Percentiles rank a stretch among this genome's conserved stretches.
phyloP scores from a whole-genome alignment of 345 rosid species.

The Gossypium sturtianum region DNA sequence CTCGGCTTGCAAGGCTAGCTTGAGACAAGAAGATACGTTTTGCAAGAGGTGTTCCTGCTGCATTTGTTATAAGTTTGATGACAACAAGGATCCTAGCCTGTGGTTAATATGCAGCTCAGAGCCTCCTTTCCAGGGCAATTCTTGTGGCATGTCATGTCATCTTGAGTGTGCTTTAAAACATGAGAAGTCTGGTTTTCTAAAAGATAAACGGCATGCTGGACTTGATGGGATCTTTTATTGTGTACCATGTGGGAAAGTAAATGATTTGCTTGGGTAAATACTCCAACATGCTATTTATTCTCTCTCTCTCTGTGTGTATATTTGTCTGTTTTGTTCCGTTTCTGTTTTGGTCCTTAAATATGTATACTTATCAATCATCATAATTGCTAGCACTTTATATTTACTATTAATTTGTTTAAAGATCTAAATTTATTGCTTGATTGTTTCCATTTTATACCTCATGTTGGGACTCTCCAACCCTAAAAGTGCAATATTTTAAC shows the following conservation, averaged over 20 bases:
- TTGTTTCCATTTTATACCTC: no score
- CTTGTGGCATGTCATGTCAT: slow-evolving; percentile 89
- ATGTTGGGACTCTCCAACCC: no score
- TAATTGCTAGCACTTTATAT: no score
- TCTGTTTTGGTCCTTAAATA: background rate
- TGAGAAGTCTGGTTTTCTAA: slow-evolving; percentile 59
- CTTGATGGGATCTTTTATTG: slow-evolving; percentile 80
- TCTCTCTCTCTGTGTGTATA: background rate
- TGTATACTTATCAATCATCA: background rate
- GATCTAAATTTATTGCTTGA: no score
- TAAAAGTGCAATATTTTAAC: no score
- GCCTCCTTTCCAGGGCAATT: slow-evolving; percentile 52
- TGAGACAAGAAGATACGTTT: slow-evolving; percentile 51
- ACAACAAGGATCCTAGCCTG: slow-evolving; percentile 91
- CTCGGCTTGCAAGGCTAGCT: slow-evolving; percentile 74
- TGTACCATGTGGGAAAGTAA: slow-evolving; percentile 64
- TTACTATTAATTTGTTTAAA: no score
- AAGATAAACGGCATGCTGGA: slow-evolving; percentile 32
- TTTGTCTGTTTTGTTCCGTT: background rate
- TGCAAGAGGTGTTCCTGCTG: slow-evolving; percentile 95
- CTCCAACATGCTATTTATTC: slow-evolving; percentile 1
- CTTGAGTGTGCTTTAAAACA: slow-evolving; percentile 78
- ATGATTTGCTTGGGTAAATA: slow-evolving; percentile 77
- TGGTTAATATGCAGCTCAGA: slow-evolving; percentile 82
- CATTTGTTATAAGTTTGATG: slow-evolving; percentile 73